A percentile compares a stretch with the other conserved stretches of the same genome.
These are phyloP conservation scores for Sclerotinia sclerotiorum DNA, from an alignment of 2,329 filamentous ascomycete species.

Conservation along the genomic window DNA sequence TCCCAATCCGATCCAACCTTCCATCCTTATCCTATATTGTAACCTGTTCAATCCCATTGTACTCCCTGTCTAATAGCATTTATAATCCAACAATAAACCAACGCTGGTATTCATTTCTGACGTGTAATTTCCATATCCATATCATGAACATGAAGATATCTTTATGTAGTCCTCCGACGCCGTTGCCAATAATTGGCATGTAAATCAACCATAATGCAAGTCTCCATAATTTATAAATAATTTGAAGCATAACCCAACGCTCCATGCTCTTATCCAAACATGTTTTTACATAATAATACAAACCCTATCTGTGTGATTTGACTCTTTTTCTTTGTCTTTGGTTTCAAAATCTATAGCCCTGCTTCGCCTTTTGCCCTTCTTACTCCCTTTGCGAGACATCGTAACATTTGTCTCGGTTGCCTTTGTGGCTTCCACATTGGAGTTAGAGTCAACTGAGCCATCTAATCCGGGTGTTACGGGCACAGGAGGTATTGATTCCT, in stretches of 20 bases:
- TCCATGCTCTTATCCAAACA: not conserved
- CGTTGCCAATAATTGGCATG: not conserved
- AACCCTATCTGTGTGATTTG: slow-evolving; percentile 47
- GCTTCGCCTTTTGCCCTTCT: slow-evolving; percentile 30
- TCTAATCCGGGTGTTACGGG: slow-evolving; percentile 18
- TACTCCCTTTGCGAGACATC: slow-evolving; percentile 20
- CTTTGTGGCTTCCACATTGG: slow-evolving; percentile 15
- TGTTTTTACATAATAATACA: slow-evolving; percentile 48
- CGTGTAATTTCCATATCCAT: not conserved
- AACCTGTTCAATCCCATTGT: not conserved
- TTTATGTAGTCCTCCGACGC: not conserved
- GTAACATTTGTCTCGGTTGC: not conserved
- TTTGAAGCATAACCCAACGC: not conserved
- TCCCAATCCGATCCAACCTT: not conserved
- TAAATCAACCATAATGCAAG: not conserved
- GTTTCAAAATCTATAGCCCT: slow-evolving; percentile 29
- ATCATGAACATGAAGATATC: not conserved
- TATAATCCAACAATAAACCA: not conserved
- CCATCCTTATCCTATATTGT: not conserved
- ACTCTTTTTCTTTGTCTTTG: slow-evolving; percentile 33
- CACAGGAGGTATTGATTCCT: not conserved
- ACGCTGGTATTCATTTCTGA: no score
- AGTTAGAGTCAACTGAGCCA: slow-evolving; percentile 24
- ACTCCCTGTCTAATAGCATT: not conserved
- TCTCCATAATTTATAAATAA: not conserved